Evolutionary conservation across 495 filamentous ascomycete genomes (phyloP).

Genomic region (Corynascus novoguineensis): DNA sequence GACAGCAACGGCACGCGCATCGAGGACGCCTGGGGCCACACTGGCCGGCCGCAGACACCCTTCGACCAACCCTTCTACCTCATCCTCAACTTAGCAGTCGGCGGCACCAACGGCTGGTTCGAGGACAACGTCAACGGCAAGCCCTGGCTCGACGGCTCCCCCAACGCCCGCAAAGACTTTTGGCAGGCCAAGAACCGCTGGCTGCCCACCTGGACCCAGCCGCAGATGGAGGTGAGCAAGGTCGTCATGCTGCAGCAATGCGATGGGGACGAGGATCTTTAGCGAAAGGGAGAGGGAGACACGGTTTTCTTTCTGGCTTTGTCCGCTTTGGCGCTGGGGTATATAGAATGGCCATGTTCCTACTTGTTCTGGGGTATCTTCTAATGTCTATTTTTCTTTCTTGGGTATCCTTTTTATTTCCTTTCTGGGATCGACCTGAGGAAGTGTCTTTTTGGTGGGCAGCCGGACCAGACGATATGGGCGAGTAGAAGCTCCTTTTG

Average conservation of each 20-base stretch:
- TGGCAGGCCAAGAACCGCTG: slow-evolving; percentile 61
- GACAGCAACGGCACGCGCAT: slow-evolving; percentile 65
- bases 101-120: slow-evolving; percentile 82
- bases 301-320: neutral
- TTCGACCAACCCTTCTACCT: slow-evolving; percentile 81
- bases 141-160: slow-evolving; percentile 69
- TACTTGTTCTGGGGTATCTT: neutral
- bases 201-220: slow-evolving; percentile 69
- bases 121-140: slow-evolving; percentile 62
- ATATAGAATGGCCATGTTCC: slow-evolving; percentile 1
- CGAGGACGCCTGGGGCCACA: slow-evolving; percentile 61
- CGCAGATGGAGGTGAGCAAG: slow-evolving; percentile 64
- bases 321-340: slow-evolving; percentile 10
- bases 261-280: slow-evolving; percentile 46
- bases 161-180: slow-evolving; percentile 66
- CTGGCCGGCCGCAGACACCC: slow-evolving; percentile 58
- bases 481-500: too few species aligned
- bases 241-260: slow-evolving; percentile 80
- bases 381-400: slow-evolving; percentile 9
- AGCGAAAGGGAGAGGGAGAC: neutral
- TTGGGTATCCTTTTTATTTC: neutral
- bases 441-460: too few species aligned
- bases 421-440: neutral
- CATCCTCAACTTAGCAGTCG: slow-evolving; percentile 76
- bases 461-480: too few species aligned